These are phyloP conservation scores for Plenodomus lindquistii DNA, from an alignment of 2,329 filamentous ascomycete genomes.

Conservation along the genomic window DNA sequence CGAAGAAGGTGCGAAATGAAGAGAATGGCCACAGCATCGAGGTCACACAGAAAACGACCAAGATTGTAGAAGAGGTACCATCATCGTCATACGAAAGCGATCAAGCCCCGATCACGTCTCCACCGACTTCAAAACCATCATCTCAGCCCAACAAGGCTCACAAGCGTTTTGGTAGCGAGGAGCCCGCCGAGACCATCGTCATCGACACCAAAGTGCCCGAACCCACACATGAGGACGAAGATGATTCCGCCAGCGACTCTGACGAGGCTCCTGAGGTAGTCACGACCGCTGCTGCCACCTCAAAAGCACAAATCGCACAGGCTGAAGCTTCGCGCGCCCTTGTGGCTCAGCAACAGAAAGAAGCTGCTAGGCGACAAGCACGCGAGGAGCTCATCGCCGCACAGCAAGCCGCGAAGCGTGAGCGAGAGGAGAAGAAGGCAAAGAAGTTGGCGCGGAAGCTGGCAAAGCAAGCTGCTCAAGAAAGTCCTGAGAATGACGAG, in stretches of 20 bases:
- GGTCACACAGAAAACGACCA: slow-evolving; percentile 5
- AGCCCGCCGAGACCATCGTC: neutral
- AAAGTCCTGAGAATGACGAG: slow-evolving; percentile 8
- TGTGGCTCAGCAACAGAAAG: slow-evolving; percentile 33
- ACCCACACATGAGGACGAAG: slow-evolving; percentile 19
- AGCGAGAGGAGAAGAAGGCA: slow-evolving; percentile 35
- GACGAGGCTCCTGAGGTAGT: slow-evolving; percentile 47
- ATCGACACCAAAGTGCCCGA: neutral
- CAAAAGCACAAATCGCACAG: slow-evolving; percentile 31
- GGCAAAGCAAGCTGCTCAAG: slow-evolving; percentile 13
- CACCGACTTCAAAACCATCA: slow-evolving; percentile 12
- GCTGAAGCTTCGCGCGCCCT: slow-evolving; percentile 36
- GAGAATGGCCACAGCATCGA: slow-evolving; percentile 4
- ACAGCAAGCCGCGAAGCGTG: slow-evolving; percentile 39
- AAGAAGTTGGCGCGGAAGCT: slow-evolving; percentile 28
- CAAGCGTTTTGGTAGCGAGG: slow-evolving; percentile 11
- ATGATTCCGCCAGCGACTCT: slow-evolving; percentile 33
- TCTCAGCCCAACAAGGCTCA: slow-evolving; percentile 20
- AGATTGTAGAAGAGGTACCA: slow-evolving; percentile 26
- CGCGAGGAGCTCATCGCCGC: slow-evolving; percentile 37
- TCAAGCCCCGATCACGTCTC: slow-evolving; percentile 19
- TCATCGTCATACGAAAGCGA: slow-evolving; percentile 36
- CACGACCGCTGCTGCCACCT: slow-evolving; percentile 35
- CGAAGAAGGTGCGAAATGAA: slow-evolving; percentile 17
- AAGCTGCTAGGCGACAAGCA: slow-evolving; percentile 30